phyloP scores from a whole-genome alignment of 305 asterid species.

The Rubia balearica region DNA sequence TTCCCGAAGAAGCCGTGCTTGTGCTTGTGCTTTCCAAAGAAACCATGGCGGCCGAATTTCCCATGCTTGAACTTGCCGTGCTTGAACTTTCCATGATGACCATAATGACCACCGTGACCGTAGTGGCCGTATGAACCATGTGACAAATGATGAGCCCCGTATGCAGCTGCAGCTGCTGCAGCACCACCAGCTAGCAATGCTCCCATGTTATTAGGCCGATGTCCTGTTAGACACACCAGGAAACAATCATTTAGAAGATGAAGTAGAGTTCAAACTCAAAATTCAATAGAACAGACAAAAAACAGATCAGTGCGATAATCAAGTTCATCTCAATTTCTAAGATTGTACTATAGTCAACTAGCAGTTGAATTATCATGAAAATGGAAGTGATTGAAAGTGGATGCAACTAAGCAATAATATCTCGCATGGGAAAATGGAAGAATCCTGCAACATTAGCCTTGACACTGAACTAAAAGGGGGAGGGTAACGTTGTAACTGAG shows the following conservation, averaged over 20 bases:
- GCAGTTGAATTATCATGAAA: not conserved
- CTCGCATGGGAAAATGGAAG: no score
- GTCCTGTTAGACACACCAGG: slow-evolving; percentile 33
- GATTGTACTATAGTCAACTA: not conserved
- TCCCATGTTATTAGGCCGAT: slow-evolving; percentile 33
- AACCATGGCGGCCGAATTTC: slow-evolving; percentile 54
- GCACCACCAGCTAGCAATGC: slow-evolving; percentile 46
- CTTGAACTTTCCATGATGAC: slow-evolving; percentile 60
- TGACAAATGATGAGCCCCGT: slow-evolving; percentile 63
- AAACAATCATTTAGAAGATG: not conserved
- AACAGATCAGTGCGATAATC: not conserved
- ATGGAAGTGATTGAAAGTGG: not conserved
- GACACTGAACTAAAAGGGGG: not conserved
- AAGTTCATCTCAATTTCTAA: not conserved
- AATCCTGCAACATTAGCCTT: not conserved
- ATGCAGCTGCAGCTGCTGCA: slow-evolving; percentile 69
- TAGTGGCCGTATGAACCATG: slow-evolving; percentile 36
- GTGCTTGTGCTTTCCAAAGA: slow-evolving; percentile 31
- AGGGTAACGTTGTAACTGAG: not conserved
- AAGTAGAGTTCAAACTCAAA: not conserved
- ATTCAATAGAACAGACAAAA: not conserved
- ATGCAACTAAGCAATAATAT: not conserved
- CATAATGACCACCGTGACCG: slow-evolving; percentile 36
- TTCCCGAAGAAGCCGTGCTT: slow-evolving; percentile 23
- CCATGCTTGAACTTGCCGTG: slow-evolving; percentile 73